Conservation (phyloP, 1,284 basidiomycete genomes). For the Cutaneotrichosporon arboriforme region DNA sequence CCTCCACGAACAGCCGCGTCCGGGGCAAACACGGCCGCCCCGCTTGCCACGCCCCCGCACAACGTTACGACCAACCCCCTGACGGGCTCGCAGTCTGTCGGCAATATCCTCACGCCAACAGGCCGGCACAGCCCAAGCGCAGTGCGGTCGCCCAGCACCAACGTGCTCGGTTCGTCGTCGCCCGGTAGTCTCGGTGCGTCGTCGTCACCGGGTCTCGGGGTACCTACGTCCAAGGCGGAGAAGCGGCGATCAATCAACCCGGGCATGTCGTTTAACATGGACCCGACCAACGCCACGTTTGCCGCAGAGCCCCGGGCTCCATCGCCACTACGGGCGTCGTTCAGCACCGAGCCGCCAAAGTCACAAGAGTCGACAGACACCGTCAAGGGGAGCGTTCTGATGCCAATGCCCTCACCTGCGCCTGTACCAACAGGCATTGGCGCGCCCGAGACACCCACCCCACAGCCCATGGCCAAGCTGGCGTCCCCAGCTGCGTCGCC, state of each 20-base stretch:
- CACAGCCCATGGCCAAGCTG: neutral
- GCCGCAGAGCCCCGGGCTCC: slow-evolving; percentile 38
- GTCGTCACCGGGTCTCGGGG: slow-evolving; percentile 42
- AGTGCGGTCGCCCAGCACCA: neutral
- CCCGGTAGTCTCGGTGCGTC: slow-evolving; percentile 26
- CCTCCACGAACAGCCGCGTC: no score
- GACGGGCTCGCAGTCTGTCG: neutral
- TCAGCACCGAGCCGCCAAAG: slow-evolving; percentile 7
- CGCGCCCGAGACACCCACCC: neutral
- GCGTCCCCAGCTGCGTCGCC: neutral
- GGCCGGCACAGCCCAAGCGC: neutral
- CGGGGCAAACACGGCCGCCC: no score
- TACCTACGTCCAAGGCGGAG: slow-evolving; percentile 40
- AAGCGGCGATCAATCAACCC: slow-evolving; percentile 48
- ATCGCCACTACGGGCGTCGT: slow-evolving; percentile 40
- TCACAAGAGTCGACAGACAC: neutral
- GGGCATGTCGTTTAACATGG: slow-evolving; percentile 43
- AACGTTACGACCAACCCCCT: neutral
- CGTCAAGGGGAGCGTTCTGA: neutral
- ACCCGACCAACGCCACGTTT: slow-evolving; percentile 33
- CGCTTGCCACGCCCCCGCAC: no score
- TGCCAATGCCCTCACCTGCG: neutral
- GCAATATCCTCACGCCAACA: neutral
- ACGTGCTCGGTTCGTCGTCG: neutral
- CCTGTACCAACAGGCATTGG: neutral